phyloP scores from a whole-genome alignment of 129 eudicot genomes.

The Artemisia annua region DNA sequence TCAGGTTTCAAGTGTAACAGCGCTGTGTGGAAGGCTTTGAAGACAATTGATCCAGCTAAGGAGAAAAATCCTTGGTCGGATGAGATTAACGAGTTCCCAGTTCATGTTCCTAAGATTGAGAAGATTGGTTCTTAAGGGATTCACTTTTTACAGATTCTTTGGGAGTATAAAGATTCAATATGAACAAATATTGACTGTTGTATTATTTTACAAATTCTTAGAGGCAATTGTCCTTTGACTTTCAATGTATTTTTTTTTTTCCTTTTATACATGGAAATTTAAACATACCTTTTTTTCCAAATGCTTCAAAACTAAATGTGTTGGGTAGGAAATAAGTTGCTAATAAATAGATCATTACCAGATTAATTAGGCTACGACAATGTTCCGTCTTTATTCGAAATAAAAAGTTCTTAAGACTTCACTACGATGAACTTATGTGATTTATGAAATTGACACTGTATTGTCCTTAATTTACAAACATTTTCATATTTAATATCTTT shows the following conservation, averaged over 20 bases:
- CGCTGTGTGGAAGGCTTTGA: slow-evolving; percentile 56
- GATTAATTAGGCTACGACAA: neutral
- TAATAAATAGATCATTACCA: neutral
- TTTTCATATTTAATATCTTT: no score
- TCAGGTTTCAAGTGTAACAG: slow-evolving; percentile 59
- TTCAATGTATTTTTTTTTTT: slow-evolving; percentile 11
- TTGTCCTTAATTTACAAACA: no score
- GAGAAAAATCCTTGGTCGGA: slow-evolving; percentile 58
- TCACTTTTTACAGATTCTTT: neutral
- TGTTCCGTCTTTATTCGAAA: no score
- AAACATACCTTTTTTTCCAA: neutral
- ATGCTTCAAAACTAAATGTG: neutral
- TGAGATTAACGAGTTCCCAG: slow-evolving; percentile 57
- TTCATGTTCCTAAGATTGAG: slow-evolving; percentile 53
- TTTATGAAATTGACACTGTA: no score
- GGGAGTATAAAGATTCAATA: neutral
- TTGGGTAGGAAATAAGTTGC: neutral
- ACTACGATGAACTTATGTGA: no score
- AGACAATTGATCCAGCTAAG: slow-evolving; percentile 48
- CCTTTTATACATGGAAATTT: slow-evolving; percentile 2
- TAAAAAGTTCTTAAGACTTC: no score
- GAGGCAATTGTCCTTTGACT: slow-evolving; percentile 26
- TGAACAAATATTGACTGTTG: slow-evolving; percentile 10
- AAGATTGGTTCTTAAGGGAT: slow-evolving; percentile 32
- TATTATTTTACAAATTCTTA: slow-evolving; percentile 25